These are phyloP conservation scores for Orychophragmus violaceus DNA, from an alignment of 345 rosid genomes.

Conservation along the genomic window DNA sequence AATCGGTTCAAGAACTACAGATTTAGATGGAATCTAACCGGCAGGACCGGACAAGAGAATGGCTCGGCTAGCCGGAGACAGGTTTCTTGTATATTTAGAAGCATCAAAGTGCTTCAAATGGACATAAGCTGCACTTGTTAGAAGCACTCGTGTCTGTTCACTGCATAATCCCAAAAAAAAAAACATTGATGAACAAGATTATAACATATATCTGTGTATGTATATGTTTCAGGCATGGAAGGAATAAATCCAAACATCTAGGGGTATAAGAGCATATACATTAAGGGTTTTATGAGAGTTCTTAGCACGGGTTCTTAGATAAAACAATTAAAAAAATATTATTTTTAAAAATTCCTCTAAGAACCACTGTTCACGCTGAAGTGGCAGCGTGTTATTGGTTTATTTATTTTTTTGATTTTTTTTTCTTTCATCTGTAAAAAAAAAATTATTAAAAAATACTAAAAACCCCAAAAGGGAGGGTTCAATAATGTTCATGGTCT, in stretches of 20 bases:
- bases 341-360: too few relatives aligned
- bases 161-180: slow-evolving; percentile 44
- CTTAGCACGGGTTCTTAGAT: too few relatives aligned
- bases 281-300: too few relatives aligned
- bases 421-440: too few relatives aligned
- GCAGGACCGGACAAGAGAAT: slow-evolving; percentile 96
- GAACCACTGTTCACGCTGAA: too few relatives aligned
- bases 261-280: too few relatives aligned
- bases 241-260: slow-evolving; percentile 17
- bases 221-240: background rate
- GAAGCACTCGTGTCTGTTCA: slow-evolving; percentile 74
- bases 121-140: slow-evolving; percentile 92
- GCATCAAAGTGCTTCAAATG: slow-evolving; percentile 90
- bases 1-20: background rate
- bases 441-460: too few relatives aligned
- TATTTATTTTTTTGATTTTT: too few relatives aligned
- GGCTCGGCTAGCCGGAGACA: slow-evolving; percentile 82
- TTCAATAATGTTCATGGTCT: too few relatives aligned
- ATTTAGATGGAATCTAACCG: slow-evolving; percentile 34
- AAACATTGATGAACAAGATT: background rate
- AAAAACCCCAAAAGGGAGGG: too few relatives aligned
- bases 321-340: too few relatives aligned
- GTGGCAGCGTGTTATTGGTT: too few relatives aligned
- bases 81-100: slow-evolving; percentile 68
- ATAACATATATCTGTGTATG: background rate